A percentile compares a stretch with the other conserved stretches of the same genome.
Evolutionary conservation across 2,329 filamentous ascomycete species (phyloP).

Genomic region (Aspergillus tubingensis): DNA sequence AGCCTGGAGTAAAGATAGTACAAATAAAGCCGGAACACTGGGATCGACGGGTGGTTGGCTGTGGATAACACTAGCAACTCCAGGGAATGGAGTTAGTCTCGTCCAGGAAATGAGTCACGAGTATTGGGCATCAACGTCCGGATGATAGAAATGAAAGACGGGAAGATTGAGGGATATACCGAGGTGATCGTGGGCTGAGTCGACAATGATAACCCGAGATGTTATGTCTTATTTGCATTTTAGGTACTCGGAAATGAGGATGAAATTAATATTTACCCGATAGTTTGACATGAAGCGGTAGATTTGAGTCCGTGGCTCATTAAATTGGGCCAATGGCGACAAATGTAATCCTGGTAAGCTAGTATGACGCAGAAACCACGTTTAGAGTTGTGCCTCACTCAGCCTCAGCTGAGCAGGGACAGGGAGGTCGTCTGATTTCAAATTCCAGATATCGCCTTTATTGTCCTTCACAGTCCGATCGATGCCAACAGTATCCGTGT

Average conservation of each 20-base stretch:
- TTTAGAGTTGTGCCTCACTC: constrained; percentile 13
- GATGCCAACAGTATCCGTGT: neutral
- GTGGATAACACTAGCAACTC: neutral
- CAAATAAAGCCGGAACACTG: neutral
- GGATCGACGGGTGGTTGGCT: neutral
- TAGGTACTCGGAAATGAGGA: neutral
- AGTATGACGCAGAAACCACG: constrained; percentile 15
- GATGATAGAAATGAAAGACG: neutral
- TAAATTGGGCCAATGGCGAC: constrained; percentile 2
- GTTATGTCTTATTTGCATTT: neutral
- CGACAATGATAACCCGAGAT: neutral
- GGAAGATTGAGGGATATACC: neutral
- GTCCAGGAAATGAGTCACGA: neutral
- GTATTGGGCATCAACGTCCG: constrained; percentile 10
- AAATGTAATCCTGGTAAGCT: neutral
- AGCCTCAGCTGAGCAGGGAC: constrained; percentile 10
- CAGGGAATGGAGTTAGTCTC: neutral
- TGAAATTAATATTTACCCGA: neutral
- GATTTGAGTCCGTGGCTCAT: constrained; percentile 3
- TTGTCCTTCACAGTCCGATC: neutral
- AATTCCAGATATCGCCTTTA: neutral
- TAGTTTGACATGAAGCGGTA: constrained; percentile 3
- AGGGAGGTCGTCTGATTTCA: neutral
- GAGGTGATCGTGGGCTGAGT: neutral
- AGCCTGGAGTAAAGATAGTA: neutral